Conservation (phyloP, 306 rosid genomes). For the Acacia melanoxylon region DNA sequence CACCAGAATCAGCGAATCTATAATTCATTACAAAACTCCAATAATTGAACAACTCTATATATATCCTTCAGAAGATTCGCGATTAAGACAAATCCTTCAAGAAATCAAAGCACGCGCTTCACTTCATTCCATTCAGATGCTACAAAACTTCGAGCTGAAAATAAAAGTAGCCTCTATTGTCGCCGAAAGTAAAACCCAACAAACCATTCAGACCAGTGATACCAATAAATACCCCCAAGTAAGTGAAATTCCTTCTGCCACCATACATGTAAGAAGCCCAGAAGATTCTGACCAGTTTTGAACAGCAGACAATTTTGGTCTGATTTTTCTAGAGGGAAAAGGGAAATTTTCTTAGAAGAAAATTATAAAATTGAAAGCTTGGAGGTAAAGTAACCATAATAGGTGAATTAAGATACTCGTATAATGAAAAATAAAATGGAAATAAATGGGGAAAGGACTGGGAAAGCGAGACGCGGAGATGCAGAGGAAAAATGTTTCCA, state of each 20-base stretch:
- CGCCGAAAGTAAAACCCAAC: neutral
- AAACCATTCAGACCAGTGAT: slow-evolving; percentile 11
- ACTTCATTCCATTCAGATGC: neutral
- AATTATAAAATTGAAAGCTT: slow-evolving; percentile 34
- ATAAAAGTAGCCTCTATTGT: neutral
- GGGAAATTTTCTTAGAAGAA: neutral
- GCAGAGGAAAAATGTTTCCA: neutral
- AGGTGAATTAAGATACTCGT: neutral
- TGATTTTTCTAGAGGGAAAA: neutral
- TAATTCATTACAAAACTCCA: slow-evolving; percentile 7
- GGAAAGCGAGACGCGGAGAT: slow-evolving; percentile 14
- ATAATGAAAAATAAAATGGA: neutral
- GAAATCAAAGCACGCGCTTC: neutral
- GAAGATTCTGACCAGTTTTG: neutral
- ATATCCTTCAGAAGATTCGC: neutral
- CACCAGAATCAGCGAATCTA: neutral
- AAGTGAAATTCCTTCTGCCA: neutral
- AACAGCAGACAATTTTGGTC: neutral
- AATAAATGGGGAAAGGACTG: neutral
- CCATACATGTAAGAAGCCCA: slow-evolving; percentile 13
- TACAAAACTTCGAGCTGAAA: neutral
- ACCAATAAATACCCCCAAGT: slow-evolving; percentile 11
- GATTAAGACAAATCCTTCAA: neutral
- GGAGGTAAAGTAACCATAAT: slow-evolving; percentile 52
- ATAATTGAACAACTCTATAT: slow-evolving; percentile 5